These are phyloP conservation scores for Kodamaea nitidulidarum DNA, from an alignment of 805 yeast species.

Conservation along the genomic window DNA sequence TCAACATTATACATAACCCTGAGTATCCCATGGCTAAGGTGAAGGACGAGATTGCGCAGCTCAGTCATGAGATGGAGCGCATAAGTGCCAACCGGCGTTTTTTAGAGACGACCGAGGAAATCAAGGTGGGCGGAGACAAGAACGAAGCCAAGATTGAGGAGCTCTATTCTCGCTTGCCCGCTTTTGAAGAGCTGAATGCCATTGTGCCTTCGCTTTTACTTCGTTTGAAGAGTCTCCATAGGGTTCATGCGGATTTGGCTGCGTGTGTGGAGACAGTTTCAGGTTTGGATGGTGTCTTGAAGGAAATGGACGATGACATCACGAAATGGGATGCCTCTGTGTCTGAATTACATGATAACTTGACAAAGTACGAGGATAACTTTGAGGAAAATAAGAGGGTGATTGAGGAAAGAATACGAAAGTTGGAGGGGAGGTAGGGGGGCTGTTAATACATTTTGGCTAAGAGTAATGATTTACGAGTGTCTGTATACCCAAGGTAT, in stretches of 20 bases:
- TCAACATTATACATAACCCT: conserved; percentile 33
- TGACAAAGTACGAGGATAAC: conserved; percentile 19
- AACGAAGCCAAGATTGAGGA: conserved; percentile 17
- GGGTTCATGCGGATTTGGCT: conserved; percentile 31
- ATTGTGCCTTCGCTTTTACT: conserved; percentile 23
- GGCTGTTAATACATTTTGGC: too few species aligned
- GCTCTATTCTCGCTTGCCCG: conserved; percentile 22
- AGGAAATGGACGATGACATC: conserved; percentile 24
- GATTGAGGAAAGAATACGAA: conserved; percentile 17
- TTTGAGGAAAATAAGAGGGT: conserved; percentile 22
- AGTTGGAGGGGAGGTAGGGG: conserved; percentile 14
- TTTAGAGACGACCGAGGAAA: conserved; percentile 9
- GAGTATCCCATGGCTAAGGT: conserved; percentile 24
- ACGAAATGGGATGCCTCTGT: conserved; percentile 28
- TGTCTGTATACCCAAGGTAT: too few species aligned
- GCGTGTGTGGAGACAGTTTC: conserved; percentile 22
- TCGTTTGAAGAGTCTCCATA: conserved; percentile 30
- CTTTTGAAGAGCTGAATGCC: conserved; percentile 20
- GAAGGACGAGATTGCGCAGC: conserved; percentile 20
- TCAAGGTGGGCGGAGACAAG: conserved; percentile 8
- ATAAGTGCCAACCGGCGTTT: conserved; percentile 14
- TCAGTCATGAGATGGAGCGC: conserved; percentile 25
- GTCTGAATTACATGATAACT: conserved; percentile 19
- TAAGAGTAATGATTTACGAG: too few species aligned
- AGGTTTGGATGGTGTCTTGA: conserved; percentile 26